Base-by-base conservation (phyloP, 2,329 filamentous ascomycete genomes). In the Mycocentrospora acerina region DNA sequence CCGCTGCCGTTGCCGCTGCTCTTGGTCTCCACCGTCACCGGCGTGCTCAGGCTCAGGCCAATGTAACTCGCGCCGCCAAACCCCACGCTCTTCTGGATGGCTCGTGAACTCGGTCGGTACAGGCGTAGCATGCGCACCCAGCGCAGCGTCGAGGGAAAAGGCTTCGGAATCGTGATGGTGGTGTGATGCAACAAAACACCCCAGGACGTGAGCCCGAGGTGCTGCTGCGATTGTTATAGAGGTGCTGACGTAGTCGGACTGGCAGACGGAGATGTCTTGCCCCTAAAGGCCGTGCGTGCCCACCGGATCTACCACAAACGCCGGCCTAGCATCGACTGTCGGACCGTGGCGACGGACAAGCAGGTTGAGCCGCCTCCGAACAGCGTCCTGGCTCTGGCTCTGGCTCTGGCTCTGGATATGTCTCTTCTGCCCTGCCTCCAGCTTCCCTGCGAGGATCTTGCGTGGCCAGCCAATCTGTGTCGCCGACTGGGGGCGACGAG, bases 81-180 rank as follows among this genome's bases (percentile, higher is more conserved):
- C 5, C 61, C 55, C 8, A 54, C 57, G 11, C 58, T 60, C 38
- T 48, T 62, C 11, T 51, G 50, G 11, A 63, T 14, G 11, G 50
- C 41, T 11, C 53, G 46, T 32, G 57, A 49, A 37, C 33, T 48
- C n/a, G 54, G 51, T 36, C 55, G 51, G 34, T 55, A 57, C 16
- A 46, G 49, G 51, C 62, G 59, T 50, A 67, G 59, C 61, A 61
- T 51, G 42, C 57, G 62, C 52, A 66, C 55, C 54, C 62, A 60
- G 42, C 57, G 62, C 52, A 66, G 56, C 54, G 62, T 60, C 39
- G 64, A 51, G 7, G 36, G 24, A 24, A 42, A 49, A 19, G 51
- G 41, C 39, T 57, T 42, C 47, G 51, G 48, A 48, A 54, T 51
- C 67, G 72, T 64, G 62, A 59, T 54, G 52, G 41, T 51, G 37